These are phyloP conservation scores for Schizothecium vesticola DNA, from an alignment of 495 filamentous ascomycete species.

Conservation along the genomic window DNA sequence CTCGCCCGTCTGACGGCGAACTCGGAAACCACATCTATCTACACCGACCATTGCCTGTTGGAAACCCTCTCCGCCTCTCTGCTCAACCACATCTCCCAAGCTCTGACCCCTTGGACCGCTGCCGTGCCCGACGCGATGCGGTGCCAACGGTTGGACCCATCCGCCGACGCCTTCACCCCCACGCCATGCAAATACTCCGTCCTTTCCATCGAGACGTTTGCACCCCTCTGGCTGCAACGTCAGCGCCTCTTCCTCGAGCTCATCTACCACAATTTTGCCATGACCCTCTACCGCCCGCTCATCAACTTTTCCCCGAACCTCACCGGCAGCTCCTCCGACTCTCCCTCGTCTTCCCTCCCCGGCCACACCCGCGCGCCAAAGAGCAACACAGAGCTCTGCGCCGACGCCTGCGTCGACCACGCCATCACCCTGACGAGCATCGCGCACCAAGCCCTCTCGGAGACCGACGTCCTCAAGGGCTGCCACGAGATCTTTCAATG, in stretches of 20 bases:
- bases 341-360: background rate
- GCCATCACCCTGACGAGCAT: slow-evolving; percentile 48
- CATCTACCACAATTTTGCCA: slow-evolving; percentile 42
- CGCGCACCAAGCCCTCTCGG: slow-evolving; percentile 42
- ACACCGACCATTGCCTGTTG: slow-evolving; percentile 18
- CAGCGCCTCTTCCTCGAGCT: slow-evolving; percentile 50
- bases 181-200: background rate
- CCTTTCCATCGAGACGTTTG: slow-evolving; percentile 31
- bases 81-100: slow-evolving; percentile 14
- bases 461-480: slow-evolving; percentile 41
- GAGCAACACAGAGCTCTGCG: slow-evolving; percentile 27
- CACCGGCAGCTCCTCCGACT: background rate
- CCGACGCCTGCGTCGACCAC: slow-evolving; percentile 39
- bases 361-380: background rate
- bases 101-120: slow-evolving; percentile 34
- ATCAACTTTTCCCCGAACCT: slow-evolving; percentile 31
- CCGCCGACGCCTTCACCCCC: slow-evolving; percentile 13
- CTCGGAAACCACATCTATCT: slow-evolving; percentile 16
- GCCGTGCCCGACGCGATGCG: slow-evolving; percentile 39
- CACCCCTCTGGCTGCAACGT: slow-evolving; percentile 41
- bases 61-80: slow-evolving; percentile 29
- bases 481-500: slow-evolving; percentile 49
- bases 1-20: background rate
- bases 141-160: slow-evolving; percentile 24
- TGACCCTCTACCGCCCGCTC: slow-evolving; percentile 45